A percentile compares a stretch with the other conserved stretches of the same genome.
Evolutionary conservation across 1,139 yeast genomes (phyloP).

Genomic region (Candida labiduridarum): DNA sequence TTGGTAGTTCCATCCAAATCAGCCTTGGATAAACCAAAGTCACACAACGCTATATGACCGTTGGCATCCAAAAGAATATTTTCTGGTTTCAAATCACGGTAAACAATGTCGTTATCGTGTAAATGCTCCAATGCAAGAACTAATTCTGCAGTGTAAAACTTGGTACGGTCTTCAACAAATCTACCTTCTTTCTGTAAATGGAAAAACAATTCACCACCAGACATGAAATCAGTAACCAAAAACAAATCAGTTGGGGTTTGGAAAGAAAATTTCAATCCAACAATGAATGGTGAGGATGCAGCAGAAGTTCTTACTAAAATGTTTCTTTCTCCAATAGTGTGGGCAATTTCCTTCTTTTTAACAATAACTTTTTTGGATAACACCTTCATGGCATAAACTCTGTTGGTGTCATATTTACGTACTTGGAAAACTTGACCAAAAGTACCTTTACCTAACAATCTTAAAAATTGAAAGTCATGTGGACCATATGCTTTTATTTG

Average conservation of each 20-base stretch:
- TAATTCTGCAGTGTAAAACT: slow-evolving; percentile 93
- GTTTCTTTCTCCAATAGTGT: slow-evolving; percentile 95
- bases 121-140: slow-evolving; percentile 89
- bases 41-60: slow-evolving; percentile 96
- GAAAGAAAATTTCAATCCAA: slow-evolving; percentile 91
- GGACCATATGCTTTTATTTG: slow-evolving; percentile 87
- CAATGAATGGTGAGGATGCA: slow-evolving; percentile 86
- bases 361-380: slow-evolving; percentile 92
- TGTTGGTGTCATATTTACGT: slow-evolving; percentile 79
- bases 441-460: slow-evolving; percentile 92
- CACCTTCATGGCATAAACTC: slow-evolving; percentile 97
- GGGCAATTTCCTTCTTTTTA: slow-evolving; percentile 95
- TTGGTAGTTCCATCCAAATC: slow-evolving; percentile 91
- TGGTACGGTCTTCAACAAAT: slow-evolving; percentile 88
- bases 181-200: slow-evolving; percentile 96
- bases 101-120: slow-evolving; percentile 90
- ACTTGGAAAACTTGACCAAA: slow-evolving; percentile 98
- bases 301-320: slow-evolving; percentile 87
- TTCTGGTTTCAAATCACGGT: slow-evolving; percentile 94
- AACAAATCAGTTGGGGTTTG: slow-evolving; percentile 93
- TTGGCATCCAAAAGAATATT: slow-evolving; percentile 91
- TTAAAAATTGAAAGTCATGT: slow-evolving; percentile 86
- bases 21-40: slow-evolving; percentile 94
- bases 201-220: slow-evolving; percentile 98
- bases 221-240: slow-evolving; percentile 95